These are phyloP conservation scores for Orbilia quercus DNA, from an alignment of 2,329 filamentous ascomycete genomes.

Conservation along the genomic window DNA sequence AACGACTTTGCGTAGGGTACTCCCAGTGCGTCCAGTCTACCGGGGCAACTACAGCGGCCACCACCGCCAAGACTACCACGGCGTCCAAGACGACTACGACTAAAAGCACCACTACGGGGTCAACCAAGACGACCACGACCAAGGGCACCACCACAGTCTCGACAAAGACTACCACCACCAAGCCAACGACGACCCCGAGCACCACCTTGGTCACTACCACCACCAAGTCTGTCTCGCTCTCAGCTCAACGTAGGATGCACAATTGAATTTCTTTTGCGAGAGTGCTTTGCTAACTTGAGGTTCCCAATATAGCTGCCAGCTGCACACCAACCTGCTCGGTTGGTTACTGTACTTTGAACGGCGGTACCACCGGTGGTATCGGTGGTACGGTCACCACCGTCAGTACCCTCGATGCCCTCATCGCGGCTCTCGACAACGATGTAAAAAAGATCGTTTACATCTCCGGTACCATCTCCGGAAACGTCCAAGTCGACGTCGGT, in stretches of 20 bases:
- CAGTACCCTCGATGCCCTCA: constrained; percentile 64
- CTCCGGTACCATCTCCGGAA: constrained; percentile 65
- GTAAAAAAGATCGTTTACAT: constrained; percentile 65
- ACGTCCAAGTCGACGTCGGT: constrained; percentile 64
- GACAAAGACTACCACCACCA: constrained; percentile 1
- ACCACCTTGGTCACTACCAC: constrained; percentile 4
- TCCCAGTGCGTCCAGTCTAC: constrained; percentile 50
- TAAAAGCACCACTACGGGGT: constrained; percentile 30
- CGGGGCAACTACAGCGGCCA: constrained; percentile 23
- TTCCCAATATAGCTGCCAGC: constrained; percentile 4
- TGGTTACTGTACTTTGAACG: constrained; percentile 56
- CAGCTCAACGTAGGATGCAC: constrained; percentile 13
- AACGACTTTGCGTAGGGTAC: constrained; percentile 14
- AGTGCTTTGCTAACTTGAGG: not conserved
- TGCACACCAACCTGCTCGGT: constrained; percentile 36
- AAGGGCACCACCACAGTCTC: constrained; percentile 20
- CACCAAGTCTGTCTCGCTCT: constrained; percentile 2
- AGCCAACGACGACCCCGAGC: not conserved
- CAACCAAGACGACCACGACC: constrained; percentile 28
- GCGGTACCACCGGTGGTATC: constrained; percentile 63
- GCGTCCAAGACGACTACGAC: constrained; percentile 33
- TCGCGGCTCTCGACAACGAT: constrained; percentile 63
- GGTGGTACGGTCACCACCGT: constrained; percentile 67
- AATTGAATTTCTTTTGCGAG: not conserved
- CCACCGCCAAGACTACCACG: constrained; percentile 12